Base-by-base conservation (phyloP, 2,329 filamentous ascomycete species). In the Drechslera avenae region DNA sequence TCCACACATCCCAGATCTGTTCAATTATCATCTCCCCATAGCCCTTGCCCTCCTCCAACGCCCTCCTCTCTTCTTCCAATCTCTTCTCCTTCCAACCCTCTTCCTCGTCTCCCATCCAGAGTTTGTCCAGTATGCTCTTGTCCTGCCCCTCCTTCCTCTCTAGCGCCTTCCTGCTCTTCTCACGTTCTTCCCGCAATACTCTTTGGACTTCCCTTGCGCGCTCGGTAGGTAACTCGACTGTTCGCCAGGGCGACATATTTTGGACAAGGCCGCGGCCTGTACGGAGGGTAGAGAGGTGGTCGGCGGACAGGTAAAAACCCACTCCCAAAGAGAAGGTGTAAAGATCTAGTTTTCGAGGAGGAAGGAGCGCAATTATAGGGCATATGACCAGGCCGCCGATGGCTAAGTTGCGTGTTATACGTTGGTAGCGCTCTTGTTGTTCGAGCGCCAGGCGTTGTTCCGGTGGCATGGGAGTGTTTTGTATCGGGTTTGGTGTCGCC, bases 301-400 rank as follows among this genome's bases (percentile, higher is more conserved):
- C 78, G 8, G 78, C 78, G 7, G 78, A 79, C 28, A 78, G 72
- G 49, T 78, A 68, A 59, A 79, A 82, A 2, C 77, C 76, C 21
- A 76, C 68, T 34, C 76, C 70, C 6, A 86, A 77, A 0, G 75
- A 75, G 59, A 84, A 75, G 14, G 83, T 86, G 72, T 84, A 86
- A 45, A 82, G 62, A 64, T 86, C 84, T 41, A 87, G 70, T 70
- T 86, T 86, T 37, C 84, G 81, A 1, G 84, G 84, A 8, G 84
- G 84, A 8, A 86, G 71, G 13, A 79, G 63, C 39, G 79, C 78
- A 42, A 86, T 75, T 7, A 80, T 56, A 0, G 84, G 84, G 52
- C 81, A 83, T 39, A 78, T 65, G 16, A 86, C 63, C 21, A 83
- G 68, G 39, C 78, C 74, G 46, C 70, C 74, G 26, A 83, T 69